Base-by-base conservation (phyloP, 2,329 filamentous ascomycete genomes). In the Aspergillus amoenus region DNA sequence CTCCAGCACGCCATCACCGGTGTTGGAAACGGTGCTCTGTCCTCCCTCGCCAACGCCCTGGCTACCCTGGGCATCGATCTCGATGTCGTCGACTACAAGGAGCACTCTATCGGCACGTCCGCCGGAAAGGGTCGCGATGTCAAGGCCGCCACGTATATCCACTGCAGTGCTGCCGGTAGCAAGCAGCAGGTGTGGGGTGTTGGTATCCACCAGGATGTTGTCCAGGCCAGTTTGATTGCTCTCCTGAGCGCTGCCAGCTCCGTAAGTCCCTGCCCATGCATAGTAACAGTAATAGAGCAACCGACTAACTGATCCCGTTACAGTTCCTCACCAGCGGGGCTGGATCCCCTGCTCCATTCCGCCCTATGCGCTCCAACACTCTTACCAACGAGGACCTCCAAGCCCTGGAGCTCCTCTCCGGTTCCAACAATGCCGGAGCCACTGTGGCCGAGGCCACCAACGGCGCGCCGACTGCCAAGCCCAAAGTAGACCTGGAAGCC, bases 61-160 rank as follows among this genome's bases (percentile, higher is more conserved):
- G 84, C 85, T 66, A 81, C 82, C 15, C 78, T 97, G 34, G 90
- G 91, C 57, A 88, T 97, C 62, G 88, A 95, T 69, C 81, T 97
- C 22, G 93, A 97, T 70, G 91, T 97, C 51, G 85, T 88, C 45
- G 91, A 97, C 73, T 97, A 97, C 81, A 96, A 95, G 80, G 94
- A 97, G 76, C 93, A 97, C 76, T 89, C 93, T 27, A 92, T 97
- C 65, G 91, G 91, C 63, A 81, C 82, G 51, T 88, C 93, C 32
- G 92, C 97, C 65, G 91, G 91, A 63, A 81, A 82, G 51, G 91
- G 90, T 60, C 84, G 86, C 56, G 85, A 91, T 60, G 91, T 93
- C 64, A 95, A 95, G 79, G 93, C 93, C n/a, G 93, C 92, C 2
- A 91, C 93, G 2, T 97, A 95, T 72, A 96, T 97, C 62, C 90